Evolutionary conservation across 2,329 filamentous ascomycete species (phyloP).

Genomic region (Tolypocladium album): DNA sequence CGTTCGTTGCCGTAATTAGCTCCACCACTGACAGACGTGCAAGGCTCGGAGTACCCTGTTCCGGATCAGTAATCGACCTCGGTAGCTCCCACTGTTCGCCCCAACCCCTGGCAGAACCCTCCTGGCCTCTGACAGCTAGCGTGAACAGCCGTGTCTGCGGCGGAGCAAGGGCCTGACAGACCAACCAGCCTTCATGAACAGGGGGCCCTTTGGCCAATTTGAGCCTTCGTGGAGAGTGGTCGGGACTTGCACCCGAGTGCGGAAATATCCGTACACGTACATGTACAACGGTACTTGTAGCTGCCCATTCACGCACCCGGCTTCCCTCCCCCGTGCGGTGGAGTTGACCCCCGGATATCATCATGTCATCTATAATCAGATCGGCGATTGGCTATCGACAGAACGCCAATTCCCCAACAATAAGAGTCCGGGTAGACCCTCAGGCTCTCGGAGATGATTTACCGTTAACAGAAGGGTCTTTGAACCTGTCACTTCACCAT

Average conservation of each 20-base stretch:
- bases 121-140: background rate
- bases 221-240: background rate
- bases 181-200: background rate
- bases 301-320: background rate
- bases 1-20: background rate
- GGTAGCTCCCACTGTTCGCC: background rate
- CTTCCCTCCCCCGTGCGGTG: background rate
- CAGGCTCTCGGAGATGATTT: background rate
- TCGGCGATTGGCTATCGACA: conserved; percentile 1
- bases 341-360: background rate
- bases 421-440: background rate
- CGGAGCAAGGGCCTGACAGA: background rate
- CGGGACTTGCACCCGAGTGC: background rate
- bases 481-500: background rate
- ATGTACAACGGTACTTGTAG: background rate
- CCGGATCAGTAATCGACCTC: background rate
- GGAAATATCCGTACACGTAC: too few relatives aligned
- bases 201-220: background rate
- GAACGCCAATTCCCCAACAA: background rate
- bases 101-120: background rate
- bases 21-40: background rate
- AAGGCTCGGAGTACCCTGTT: background rate
- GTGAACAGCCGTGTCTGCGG: background rate
- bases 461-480: background rate
- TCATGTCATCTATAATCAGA: background rate